Conservation (phyloP, 495 filamentous ascomycete genomes). For the Daldinia concentrica region DNA sequence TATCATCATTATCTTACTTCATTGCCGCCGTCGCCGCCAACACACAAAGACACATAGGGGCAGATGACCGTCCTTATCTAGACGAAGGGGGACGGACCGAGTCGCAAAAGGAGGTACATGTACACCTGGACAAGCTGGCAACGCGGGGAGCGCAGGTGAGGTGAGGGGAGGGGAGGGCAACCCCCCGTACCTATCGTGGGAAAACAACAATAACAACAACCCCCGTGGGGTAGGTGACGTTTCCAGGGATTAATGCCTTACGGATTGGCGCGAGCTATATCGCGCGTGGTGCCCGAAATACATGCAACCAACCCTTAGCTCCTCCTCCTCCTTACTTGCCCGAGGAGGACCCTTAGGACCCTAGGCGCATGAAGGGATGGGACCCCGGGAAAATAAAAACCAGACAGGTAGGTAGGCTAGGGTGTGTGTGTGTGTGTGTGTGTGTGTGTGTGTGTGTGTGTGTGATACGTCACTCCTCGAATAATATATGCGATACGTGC, state of each 20-base stretch:
- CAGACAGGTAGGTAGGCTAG: no score
- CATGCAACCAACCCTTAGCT: constrained; percentile 1
- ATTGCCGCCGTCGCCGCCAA: constrained; percentile 37
- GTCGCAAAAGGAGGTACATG: constrained; percentile 13
- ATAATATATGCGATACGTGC: constrained; percentile 33
- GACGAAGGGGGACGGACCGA: constrained; percentile 32
- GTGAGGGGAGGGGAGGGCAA: background rate
- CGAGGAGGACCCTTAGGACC: constrained; percentile 14
- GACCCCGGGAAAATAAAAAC: constrained; percentile 5
- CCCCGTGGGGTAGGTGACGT: constrained; percentile 16
- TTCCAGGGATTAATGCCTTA: constrained; percentile 23
- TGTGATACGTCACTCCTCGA: background rate
- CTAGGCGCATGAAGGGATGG: constrained; percentile 22
- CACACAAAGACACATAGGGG: background rate
- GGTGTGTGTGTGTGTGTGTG: background rate
- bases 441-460: no score
- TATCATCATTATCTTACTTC: background rate
- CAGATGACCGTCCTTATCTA: constrained; percentile 36
- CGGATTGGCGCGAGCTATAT: constrained; percentile 35
- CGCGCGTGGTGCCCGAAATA: constrained; percentile 26
- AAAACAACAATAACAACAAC: background rate
- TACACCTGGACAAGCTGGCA: background rate
- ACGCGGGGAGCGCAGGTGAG: background rate
- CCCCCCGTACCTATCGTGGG: constrained; percentile 7
- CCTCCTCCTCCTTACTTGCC: background rate